Percentiles rank a stretch among this genome's conserved stretches.
Evolutionary conservation across 257 asterid genomes (phyloP).

Genomic region (Nicotiana undulata): DNA sequence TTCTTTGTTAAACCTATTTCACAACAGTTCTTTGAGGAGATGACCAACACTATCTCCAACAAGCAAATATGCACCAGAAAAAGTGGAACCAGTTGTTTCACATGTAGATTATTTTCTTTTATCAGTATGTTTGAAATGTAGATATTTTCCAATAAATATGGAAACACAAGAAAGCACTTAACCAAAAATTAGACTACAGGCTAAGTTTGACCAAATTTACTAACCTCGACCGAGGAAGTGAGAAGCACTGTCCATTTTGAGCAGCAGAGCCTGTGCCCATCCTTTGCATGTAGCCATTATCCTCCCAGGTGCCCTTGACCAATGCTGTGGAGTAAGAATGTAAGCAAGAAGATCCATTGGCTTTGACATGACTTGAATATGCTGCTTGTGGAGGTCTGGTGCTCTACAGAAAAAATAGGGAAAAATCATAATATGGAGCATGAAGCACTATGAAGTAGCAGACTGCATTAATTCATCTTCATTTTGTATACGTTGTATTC

Average conservation of each 20-base stretch:
- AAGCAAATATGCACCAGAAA: background rate
- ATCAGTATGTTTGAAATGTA: background rate
- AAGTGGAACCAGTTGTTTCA: background rate
- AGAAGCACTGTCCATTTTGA: conserved; percentile 18
- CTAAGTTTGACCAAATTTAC: background rate
- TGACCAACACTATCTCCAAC: background rate
- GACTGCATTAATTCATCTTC: background rate
- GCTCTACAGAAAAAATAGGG: conserved; percentile 12
- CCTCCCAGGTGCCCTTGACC: conserved; percentile 17
- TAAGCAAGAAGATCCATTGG: conserved; percentile 2
- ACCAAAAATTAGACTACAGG: background rate
- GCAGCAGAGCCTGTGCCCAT: conserved; percentile 3
- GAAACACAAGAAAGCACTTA: background rate
- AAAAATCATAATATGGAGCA: background rate
- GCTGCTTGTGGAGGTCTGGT: conserved; percentile 6
- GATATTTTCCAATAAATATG: background rate
- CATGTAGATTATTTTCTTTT: background rate
- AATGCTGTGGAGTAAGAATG: conserved; percentile 9
- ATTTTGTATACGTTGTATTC: background rate
- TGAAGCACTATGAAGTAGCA: background rate
- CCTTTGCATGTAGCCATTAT: background rate
- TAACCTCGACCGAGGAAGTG: conserved; percentile 33
- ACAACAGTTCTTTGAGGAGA: background rate
- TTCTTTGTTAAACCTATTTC: background rate
- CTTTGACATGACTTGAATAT: conserved; percentile 14